Conservation (phyloP, 805 yeast species). For the Scheffersomyces spartinae region DNA sequence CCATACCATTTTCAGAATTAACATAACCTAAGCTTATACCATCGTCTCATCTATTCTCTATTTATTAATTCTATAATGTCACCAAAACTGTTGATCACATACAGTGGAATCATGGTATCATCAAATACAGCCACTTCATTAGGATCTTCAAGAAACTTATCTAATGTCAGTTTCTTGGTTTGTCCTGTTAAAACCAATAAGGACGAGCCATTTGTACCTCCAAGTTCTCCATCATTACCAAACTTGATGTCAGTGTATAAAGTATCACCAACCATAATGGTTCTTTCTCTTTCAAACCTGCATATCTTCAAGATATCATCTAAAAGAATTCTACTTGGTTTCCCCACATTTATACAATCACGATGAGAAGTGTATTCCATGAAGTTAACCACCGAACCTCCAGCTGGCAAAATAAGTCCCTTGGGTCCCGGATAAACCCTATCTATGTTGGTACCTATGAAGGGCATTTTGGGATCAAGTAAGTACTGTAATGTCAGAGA, state of each 20-base stretch:
- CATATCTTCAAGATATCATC: slow-evolving; percentile 16
- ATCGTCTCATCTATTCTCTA: no score
- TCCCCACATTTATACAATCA: slow-evolving; percentile 24
- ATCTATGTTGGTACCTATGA: slow-evolving; percentile 31
- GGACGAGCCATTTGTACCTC: slow-evolving; percentile 16
- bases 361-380: slow-evolving; percentile 25
- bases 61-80: slow-evolving; percentile 10
- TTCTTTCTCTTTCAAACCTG: slow-evolving; percentile 14
- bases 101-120: slow-evolving; percentile 14
- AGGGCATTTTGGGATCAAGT: slow-evolving; percentile 21
- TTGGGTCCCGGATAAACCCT: slow-evolving; percentile 27
- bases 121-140: slow-evolving; percentile 5
- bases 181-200: slow-evolving; percentile 28
- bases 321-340: slow-evolving; percentile 22
- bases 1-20: no score
- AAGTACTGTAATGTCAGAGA: slow-evolving; percentile 27
- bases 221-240: slow-evolving; percentile 28
- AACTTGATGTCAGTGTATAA: slow-evolving; percentile 31
- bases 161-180: slow-evolving; percentile 15
- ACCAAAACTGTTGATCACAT: slow-evolving; percentile 21
- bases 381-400: slow-evolving; percentile 26
- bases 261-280: slow-evolving; percentile 32
- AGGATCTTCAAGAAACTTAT: slow-evolving; percentile 4
- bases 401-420: slow-evolving; percentile 28
- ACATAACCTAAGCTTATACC: no score